Evolutionary conservation across 768 basidiomycete species (phyloP).

Genomic region (Amanita rimosa): DNA sequence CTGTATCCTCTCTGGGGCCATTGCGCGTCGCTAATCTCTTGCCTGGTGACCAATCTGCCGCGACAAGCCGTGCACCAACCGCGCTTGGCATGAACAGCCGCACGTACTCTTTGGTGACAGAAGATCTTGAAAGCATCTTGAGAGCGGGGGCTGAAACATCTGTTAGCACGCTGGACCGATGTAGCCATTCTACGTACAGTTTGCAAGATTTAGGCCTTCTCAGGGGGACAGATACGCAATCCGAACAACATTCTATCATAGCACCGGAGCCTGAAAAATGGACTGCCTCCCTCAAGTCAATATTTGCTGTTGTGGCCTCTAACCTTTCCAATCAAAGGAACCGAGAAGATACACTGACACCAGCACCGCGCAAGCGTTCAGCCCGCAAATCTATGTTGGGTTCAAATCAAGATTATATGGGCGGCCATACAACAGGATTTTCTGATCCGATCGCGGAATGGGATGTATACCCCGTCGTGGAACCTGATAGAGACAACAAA

Average conservation of each 20-base stretch:
- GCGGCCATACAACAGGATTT: background rate
- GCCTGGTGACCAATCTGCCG: slow-evolving; percentile 33
- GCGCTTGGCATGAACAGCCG: slow-evolving; percentile 11
- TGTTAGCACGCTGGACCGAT: background rate
- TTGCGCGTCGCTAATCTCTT: slow-evolving; percentile 37
- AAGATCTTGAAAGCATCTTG: background rate
- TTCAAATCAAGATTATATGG: slow-evolving; percentile 4
- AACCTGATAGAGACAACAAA: background rate
- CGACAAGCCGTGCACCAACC: slow-evolving; percentile 19
- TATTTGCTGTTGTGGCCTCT: slow-evolving; percentile 38
- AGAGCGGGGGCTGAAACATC: background rate
- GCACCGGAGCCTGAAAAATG: slow-evolving; percentile 20
- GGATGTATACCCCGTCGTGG: background rate
- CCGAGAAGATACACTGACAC: slow-evolving; percentile 15
- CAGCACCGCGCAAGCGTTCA: slow-evolving; percentile 12
- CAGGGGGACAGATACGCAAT: background rate
- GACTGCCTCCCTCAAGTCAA: slow-evolving; percentile 30
- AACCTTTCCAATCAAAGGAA: slow-evolving; percentile 17
- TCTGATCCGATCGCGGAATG: background rate
- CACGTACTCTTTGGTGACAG: background rate
- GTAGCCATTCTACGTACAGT: background rate
- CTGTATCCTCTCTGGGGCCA: slow-evolving; percentile 26
- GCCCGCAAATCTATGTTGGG: slow-evolving; percentile 11
- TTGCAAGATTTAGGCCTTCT: background rate
- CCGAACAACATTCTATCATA: slow-evolving; percentile 3